Percentiles rank a stretch among this genome's conserved stretches.
phyloP scores from a whole-genome alignment of 352 stramenopile genomes.

The Pythium aristosporum region DNA sequence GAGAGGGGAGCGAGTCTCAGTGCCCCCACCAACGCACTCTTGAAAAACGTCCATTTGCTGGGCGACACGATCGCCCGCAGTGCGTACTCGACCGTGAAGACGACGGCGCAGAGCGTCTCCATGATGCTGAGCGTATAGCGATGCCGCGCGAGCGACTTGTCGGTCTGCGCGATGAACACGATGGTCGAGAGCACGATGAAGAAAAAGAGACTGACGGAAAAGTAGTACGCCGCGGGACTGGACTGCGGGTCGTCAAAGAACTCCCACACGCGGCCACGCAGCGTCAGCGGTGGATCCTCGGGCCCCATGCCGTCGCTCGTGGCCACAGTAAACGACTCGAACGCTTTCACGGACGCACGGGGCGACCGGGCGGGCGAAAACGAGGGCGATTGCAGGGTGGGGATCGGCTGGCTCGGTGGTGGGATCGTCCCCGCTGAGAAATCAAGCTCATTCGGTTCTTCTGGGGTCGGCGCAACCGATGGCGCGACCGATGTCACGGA shows the following conservation, averaged over 20 bases:
- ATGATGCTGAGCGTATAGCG: conserved; percentile 34
- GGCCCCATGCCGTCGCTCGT: conserved; percentile 3
- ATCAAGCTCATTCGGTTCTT: conserved; percentile 8
- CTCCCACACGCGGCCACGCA: conserved; percentile 36
- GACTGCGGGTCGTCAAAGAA: conserved; percentile 78
- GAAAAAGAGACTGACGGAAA: conserved; percentile 57
- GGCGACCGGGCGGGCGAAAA: background rate
- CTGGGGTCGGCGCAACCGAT: conserved; percentile 20
- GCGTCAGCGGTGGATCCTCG: conserved; percentile 7
- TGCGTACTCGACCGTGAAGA: conserved; percentile 68
- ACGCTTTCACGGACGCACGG: conserved; percentile 3
- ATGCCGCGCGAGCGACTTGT: conserved; percentile 41
- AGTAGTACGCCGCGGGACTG: conserved; percentile 52
- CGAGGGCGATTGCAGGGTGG: background rate
- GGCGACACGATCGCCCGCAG: conserved; percentile 49
- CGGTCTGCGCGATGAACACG: conserved; percentile 70
- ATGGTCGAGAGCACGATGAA: conserved; percentile 68
- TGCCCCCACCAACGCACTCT: conserved; percentile 16
- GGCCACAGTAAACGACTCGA: background rate
- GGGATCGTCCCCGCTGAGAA: background rate
- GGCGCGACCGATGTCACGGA: conserved; percentile 11
- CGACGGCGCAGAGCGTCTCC: conserved; percentile 46
- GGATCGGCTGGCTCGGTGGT: background rate
- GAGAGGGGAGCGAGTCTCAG: background rate
- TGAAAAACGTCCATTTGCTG: conserved; percentile 47